Percentiles rank a stretch among this genome's conserved stretches.
Conservation (phyloP, 257 asterid genomes). For the Primulina tabacum region DNA sequence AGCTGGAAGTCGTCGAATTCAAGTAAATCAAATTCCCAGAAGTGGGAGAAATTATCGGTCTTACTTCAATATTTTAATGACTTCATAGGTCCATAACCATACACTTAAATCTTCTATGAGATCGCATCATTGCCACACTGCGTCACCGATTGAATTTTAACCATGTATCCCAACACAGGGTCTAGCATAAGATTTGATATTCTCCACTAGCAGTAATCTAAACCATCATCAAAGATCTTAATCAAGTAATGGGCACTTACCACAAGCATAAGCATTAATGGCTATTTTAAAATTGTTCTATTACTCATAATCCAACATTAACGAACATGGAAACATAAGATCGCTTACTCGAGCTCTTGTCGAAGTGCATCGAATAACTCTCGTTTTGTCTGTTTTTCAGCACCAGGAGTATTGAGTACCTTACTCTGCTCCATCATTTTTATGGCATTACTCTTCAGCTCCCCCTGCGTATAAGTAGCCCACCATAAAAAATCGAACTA, state of each 20-base stretch:
- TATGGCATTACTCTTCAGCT: slow-evolving; percentile 72
- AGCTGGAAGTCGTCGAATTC: slow-evolving; percentile 9
- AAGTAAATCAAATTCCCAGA: slow-evolving; percentile 20
- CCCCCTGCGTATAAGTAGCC: slow-evolving; percentile 54
- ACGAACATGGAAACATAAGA: background rate
- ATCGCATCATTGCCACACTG: background rate
- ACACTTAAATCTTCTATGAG: background rate
- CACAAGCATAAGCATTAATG: background rate
- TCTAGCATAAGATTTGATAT: too few relatives aligned
- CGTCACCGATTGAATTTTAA: background rate
- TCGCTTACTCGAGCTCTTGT: slow-evolving; percentile 84
- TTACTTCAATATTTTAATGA: slow-evolving; percentile 6
- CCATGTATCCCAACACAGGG: background rate
- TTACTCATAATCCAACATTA: slow-evolving; percentile 1
- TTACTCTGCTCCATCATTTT: slow-evolving; percentile 98
- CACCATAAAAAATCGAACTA: slow-evolving; percentile 1
- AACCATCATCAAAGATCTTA: background rate
- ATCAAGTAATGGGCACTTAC: too few relatives aligned
- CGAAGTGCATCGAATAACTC: slow-evolving; percentile 91
- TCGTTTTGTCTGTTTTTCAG: slow-evolving; percentile 93
- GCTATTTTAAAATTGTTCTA: slow-evolving; percentile 1
- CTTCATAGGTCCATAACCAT: slow-evolving; percentile 1
- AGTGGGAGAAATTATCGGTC: background rate
- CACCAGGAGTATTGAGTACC: slow-evolving; percentile 89
- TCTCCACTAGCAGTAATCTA: background rate